Conservation (phyloP, 495 filamentous ascomycete genomes). For the Aspergillus bridgeri region DNA sequence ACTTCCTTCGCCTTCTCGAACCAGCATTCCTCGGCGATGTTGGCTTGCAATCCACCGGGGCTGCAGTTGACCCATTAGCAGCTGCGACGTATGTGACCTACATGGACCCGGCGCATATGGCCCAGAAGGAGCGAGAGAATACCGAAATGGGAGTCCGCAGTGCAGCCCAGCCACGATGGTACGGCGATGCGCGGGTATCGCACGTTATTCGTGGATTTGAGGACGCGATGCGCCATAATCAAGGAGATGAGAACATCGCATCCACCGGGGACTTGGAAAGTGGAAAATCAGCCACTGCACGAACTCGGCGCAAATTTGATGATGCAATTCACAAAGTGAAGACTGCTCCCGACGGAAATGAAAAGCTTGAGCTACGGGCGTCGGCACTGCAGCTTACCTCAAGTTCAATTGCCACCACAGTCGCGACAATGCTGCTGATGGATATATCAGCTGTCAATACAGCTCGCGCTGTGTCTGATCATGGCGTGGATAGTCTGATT, state of each 20-base stretch:
- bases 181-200: not conserved
- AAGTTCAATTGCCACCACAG: not conserved
- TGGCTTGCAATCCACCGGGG: not conserved
- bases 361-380: no score
- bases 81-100: not conserved
- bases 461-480: not conserved
- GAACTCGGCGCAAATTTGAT: not conserved
- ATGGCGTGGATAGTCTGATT: conserved; percentile 34
- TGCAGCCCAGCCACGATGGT: not conserved
- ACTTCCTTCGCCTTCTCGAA: not conserved
- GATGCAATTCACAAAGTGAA: conserved; percentile 3
- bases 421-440: conserved; percentile 1
- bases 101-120: not conserved
- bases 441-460: not conserved
- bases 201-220: not conserved
- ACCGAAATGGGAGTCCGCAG: not conserved
- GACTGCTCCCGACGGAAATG: not conserved
- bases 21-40: not conserved
- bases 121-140: not conserved
- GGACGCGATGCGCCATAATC: not conserved
- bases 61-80: not conserved
- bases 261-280: not conserved
- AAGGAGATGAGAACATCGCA: not conserved
- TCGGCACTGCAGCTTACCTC: not conserved
- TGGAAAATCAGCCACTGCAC: not conserved